A percentile compares a stretch with the other conserved stretches of the same genome.
Evolutionary conservation across 805 yeast genomes (phyloP).

Genomic region (Zygotorulaspora florentina): DNA sequence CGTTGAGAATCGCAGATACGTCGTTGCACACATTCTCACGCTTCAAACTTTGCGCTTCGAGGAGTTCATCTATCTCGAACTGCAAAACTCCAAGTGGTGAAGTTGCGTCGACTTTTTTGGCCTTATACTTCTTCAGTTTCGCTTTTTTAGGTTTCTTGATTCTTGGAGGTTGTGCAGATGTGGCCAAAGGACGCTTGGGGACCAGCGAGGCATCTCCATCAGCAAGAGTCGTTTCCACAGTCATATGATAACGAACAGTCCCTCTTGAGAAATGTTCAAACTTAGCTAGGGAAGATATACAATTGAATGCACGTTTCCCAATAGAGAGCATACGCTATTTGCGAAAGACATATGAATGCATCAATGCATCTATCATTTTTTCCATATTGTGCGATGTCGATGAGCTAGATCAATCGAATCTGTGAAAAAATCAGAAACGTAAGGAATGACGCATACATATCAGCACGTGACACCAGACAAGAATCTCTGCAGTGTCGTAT

Average conservation of each 20-base stretch:
- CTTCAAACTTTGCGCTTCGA: slow-evolving; percentile 41
- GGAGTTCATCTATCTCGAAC: slow-evolving; percentile 62
- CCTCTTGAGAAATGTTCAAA: not conserved
- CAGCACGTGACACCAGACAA: not conserved
- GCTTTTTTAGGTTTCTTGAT: slow-evolving; percentile 31
- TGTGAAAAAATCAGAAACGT: not conserved
- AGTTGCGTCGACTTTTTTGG: slow-evolving; percentile 66
- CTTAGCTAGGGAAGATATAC: not conserved
- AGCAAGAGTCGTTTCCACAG: not conserved
- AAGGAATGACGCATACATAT: not conserved
- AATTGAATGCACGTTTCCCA: not conserved
- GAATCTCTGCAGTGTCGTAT: too few species aligned
- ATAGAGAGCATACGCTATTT: not conserved
- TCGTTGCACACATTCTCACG: slow-evolving; percentile 56
- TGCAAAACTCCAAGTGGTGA: slow-evolving; percentile 77
- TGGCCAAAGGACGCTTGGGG: slow-evolving; percentile 6
- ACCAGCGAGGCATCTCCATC: not conserved
- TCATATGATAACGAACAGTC: not conserved
- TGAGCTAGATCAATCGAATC: not conserved
- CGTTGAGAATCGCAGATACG: slow-evolving; percentile 60
- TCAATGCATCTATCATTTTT: not conserved
- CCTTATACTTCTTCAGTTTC: slow-evolving; percentile 51
- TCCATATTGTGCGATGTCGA: not conserved
- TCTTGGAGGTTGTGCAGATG: slow-evolving; percentile 4
- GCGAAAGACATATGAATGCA: not conserved